Evolutionary conservation across 2,329 filamentous ascomycete species (phyloP).

Genomic region (Ceratocystis colombiana): DNA sequence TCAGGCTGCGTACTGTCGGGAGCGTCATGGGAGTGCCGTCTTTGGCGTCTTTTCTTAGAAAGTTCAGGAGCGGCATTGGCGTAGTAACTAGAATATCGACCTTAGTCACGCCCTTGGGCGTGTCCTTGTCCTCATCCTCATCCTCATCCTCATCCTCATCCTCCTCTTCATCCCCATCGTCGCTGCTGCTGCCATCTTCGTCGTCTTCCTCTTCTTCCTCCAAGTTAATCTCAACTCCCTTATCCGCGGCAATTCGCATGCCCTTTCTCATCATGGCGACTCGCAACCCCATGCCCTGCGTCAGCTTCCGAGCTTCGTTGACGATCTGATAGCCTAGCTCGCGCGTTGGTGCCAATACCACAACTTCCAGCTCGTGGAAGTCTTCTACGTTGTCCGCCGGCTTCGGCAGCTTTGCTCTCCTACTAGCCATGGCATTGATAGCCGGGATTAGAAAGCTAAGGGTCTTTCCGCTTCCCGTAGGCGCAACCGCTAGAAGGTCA

Average conservation of each 20-base stretch:
- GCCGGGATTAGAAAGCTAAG: constrained; percentile 83
- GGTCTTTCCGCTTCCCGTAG: constrained; percentile 94
- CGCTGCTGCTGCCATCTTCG: constrained; percentile 33
- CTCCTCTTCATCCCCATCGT: constrained; percentile 31
- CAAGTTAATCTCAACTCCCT: constrained; percentile 32
- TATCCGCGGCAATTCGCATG: constrained; percentile 54
- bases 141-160: constrained; percentile 34
- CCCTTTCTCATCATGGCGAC: constrained; percentile 77
- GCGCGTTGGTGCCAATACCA: constrained; percentile 69
- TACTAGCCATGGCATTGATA: constrained; percentile 61
- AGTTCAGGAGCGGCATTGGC: constrained; percentile 59
- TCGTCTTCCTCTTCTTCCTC: constrained; percentile 35
- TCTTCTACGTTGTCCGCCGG: constrained; percentile 33
- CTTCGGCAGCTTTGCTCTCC: constrained; percentile 39
- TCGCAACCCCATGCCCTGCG: constrained; percentile 63
- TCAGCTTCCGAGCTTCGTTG: constrained; percentile 76
- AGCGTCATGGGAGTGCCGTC: constrained; percentile 41
- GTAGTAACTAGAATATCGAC: constrained; percentile 37
- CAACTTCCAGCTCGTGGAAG: constrained; percentile 47
- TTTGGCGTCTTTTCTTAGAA: constrained; percentile 43
- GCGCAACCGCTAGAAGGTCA: constrained; percentile 79
- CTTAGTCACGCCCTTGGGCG: constrained; percentile 28
- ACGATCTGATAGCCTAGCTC: constrained; percentile 72
- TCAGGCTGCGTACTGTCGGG: constrained; percentile 59
- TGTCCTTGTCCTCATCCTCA: constrained; percentile 32